Conservation (phyloP, 1,139 yeast species). For the Eremothecium coryli region DNA sequence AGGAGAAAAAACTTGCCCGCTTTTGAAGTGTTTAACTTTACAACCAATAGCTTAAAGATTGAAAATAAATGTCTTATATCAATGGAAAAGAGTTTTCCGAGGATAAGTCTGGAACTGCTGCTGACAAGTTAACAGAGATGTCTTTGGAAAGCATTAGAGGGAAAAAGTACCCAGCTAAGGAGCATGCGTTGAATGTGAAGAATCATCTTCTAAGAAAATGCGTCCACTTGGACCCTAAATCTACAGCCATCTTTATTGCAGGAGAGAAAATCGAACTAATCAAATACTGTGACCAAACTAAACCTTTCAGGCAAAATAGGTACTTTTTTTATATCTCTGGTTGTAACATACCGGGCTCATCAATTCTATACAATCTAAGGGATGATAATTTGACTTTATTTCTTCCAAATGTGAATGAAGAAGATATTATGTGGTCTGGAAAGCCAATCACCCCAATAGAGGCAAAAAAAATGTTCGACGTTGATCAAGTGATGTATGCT, state of each 20-base stretch:
- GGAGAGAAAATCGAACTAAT: constrained; percentile 56
- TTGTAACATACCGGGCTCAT: constrained; percentile 71
- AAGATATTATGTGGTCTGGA: constrained; percentile 96
- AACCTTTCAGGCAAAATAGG: constrained; percentile 78
- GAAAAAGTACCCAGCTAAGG: constrained; percentile 59
- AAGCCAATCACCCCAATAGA: constrained; percentile 62
- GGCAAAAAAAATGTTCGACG: constrained; percentile 60
- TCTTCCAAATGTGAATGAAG: constrained; percentile 74
- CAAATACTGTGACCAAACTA: constrained; percentile 73
- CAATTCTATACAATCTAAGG: constrained; percentile 48
- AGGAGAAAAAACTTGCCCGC: too few relatives aligned
- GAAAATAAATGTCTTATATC: too few relatives aligned
- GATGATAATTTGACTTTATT: constrained; percentile 57
- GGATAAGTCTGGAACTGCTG: too few relatives aligned
- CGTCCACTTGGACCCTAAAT: constrained; percentile 16
- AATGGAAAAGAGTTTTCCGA: too few relatives aligned
- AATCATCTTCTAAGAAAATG: constrained; percentile 34
- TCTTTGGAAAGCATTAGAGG: not conserved
- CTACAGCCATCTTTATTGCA: constrained; percentile 46
- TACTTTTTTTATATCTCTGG: constrained; percentile 85
- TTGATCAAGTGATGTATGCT: constrained; percentile 67
- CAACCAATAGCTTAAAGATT: too few relatives aligned
- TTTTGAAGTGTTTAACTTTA: too few relatives aligned
- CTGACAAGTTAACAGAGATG: too few relatives aligned
- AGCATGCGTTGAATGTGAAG: constrained; percentile 50